A percentile compares a stretch with the other conserved stretches of the same genome.
These are phyloP conservation scores for Linaria vulgaris DNA, from an alignment of 257 asterid genomes.

Conservation along the genomic window DNA sequence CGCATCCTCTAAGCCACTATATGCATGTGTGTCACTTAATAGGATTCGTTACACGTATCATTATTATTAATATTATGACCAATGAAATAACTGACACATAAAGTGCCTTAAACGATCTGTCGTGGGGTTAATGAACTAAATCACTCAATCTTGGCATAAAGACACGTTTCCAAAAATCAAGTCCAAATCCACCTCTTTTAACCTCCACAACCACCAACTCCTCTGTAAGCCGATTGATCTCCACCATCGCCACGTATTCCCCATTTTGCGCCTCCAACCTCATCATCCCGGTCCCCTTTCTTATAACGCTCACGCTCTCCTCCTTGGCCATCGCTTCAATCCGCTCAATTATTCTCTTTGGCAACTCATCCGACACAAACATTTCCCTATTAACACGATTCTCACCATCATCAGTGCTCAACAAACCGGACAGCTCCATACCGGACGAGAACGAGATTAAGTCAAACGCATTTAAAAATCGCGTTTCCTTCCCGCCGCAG, in stretches of 20 bases:
- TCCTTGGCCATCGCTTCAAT: conserved; percentile 40
- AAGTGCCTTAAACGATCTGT: no score
- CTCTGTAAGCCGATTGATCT: conserved; percentile 60
- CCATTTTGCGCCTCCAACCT: conserved; percentile 50
- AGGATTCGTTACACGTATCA: no score
- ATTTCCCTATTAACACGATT: conserved; percentile 28
- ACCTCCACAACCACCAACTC: conserved; percentile 63
- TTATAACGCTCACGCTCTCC: conserved; percentile 36
- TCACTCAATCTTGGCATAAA: conserved; percentile 41
- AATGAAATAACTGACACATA: no score
- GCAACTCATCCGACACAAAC: conserved; percentile 35
- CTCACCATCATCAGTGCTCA: conserved; percentile 24
- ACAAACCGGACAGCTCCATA: conserved; percentile 48
- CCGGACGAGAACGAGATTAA: conserved; percentile 50
- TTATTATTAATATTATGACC: no score
- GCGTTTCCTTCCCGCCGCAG: conserved; percentile 25
- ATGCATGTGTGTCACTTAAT: no score
- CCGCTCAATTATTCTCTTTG: conserved; percentile 38
- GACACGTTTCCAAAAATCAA: conserved; percentile 48
- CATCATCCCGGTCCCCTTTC: conserved; percentile 37
- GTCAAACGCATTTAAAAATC: conserved; percentile 47
- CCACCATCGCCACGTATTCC: conserved; percentile 34
- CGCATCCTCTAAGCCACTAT: no score
- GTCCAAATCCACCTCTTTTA: conserved; percentile 36
- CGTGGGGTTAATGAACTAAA: conserved; percentile 35